These are phyloP conservation scores for Xylariaceae sp. DNA, from an alignment of 2,329 filamentous ascomycete genomes.

Conservation along the genomic window DNA sequence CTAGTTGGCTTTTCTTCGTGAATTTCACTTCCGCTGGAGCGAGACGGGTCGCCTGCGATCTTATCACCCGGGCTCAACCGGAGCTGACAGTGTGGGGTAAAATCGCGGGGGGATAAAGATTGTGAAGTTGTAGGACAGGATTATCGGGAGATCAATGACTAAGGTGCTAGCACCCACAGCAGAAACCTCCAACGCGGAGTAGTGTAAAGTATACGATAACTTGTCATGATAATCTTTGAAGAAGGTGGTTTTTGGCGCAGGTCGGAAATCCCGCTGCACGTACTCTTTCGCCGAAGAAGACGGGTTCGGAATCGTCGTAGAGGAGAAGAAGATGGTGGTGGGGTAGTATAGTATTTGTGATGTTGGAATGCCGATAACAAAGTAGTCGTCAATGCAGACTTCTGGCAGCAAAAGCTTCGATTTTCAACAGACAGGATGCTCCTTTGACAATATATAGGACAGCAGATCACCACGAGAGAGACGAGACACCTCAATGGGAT, in stretches of 20 bases:
- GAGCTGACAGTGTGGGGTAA: conserved; percentile 29
- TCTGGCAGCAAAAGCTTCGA: too few relatives aligned
- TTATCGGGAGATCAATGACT: conserved; percentile 23
- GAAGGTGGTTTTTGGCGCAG: conserved; percentile 21
- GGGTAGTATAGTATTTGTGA: too few relatives aligned
- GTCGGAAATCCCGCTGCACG: conserved; percentile 28
- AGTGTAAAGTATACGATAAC: conserved; percentile 37
- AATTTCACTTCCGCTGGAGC: conserved; percentile 24
- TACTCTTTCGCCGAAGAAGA: conserved; percentile 25
- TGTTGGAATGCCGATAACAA: too few relatives aligned
- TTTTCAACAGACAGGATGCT: conserved; percentile 10
- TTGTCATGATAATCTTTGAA: conserved; percentile 44
- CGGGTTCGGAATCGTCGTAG: conserved; percentile 7
- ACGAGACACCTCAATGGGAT: conserved; percentile 15
- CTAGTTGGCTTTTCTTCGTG: conserved; percentile 20
- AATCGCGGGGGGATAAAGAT: conserved; percentile 28
- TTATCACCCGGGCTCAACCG: conserved; percentile 27
- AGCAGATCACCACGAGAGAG: conserved; percentile 15
- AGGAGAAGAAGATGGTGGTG: conserved; percentile 12
- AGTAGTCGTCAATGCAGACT: too few relatives aligned
- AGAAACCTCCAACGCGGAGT: conserved; percentile 45
- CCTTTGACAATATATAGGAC: conserved; percentile 14
- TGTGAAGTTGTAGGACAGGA: conserved; percentile 19
- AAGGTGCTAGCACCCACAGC: conserved; percentile 42
- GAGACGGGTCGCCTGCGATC: conserved; percentile 25